Evolutionary conservation across 768 basidiomycete species (phyloP), one percentile per base, ranked within the genome.

Genomic region (Rhizopogon sp.): DNA sequence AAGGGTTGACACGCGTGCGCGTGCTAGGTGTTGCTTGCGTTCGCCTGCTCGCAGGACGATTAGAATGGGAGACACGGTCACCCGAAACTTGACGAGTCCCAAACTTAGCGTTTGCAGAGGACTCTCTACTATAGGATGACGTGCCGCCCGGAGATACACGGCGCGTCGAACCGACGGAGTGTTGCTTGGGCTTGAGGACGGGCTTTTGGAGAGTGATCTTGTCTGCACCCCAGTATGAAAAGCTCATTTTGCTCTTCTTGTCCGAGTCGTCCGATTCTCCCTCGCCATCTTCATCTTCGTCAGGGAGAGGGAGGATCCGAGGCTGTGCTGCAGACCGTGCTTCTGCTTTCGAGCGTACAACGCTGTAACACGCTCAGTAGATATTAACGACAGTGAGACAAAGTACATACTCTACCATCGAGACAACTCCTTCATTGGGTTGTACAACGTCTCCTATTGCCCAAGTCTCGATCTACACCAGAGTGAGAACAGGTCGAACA

Each of bases 141-240:
- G 75, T 69, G 45, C 70, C 64, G 70, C 70, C 82, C 61, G 62
- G 78, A 63, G 63, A 73, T 62, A 60, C 68, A 43, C 75, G 70
- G 50, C 76, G 72, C 35, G 62, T 47, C 67, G 72, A 52, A 61
- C 64, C 47, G 73, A 72, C 65, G 28, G 58, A 22, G n/a, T 66
- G 59, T 25, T 69, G 68, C 54, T 69, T 69, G 39, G 70, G 70
- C 65, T 85, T 87, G 62, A 85, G 67, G 40, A 83, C 69, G 2
- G 90, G 88, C 61, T 88, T 88, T 67, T 91, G 88, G 20, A 93
- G 81, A 1, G 91, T 93, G 63, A 93, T 80, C 71, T 91, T 91
- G 74, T 93, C 91, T 33, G 91, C 91, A 25, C 91, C 90, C 90
- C 90, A 93, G 66, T 93, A 94, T 5, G 90, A 92, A 72, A 93